Evolutionary conservation across 257 asterid species (phyloP).

Genomic region (Galeopsis tetrahit): DNA sequence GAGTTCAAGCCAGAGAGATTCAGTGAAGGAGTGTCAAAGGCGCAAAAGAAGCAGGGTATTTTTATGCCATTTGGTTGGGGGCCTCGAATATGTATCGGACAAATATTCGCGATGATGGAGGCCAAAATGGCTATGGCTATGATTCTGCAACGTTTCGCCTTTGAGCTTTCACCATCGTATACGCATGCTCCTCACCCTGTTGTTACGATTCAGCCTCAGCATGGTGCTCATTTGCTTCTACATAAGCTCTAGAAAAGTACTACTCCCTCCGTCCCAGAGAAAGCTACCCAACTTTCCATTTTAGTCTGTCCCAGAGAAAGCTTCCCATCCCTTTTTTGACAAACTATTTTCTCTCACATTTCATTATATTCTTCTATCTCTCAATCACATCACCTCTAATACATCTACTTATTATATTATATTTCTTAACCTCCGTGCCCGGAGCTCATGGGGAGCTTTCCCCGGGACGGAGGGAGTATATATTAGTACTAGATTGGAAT

Average conservation of each 20-base stretch:
- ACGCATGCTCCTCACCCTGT: conserved; percentile 38
- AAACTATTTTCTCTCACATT: no score
- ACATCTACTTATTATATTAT: no score
- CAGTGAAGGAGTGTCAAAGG: conserved; percentile 41
- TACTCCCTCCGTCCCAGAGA: no score
- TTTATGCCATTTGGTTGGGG: conserved; percentile 59
- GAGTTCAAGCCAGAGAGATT: conserved; percentile 52
- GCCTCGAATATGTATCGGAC: conserved; percentile 47
- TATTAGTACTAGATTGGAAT: no score
- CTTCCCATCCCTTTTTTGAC: no score
- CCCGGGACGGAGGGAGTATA: no score
- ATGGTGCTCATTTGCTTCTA: conserved; percentile 43
- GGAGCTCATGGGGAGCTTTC: no score
- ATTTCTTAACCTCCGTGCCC: no score
- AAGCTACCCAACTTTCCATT: no score
- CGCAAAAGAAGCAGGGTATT: conserved; percentile 34
- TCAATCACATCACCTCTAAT: no score
- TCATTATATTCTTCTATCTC: no score
- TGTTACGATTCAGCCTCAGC: conserved; percentile 41
- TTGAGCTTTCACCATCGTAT: conserved; percentile 45
- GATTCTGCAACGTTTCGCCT: conserved; percentile 44
- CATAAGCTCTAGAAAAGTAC: conserved; percentile 12
- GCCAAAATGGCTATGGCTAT: conserved; percentile 41
- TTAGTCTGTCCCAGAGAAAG: no score
- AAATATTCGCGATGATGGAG: conserved; percentile 43